Conservation (phyloP, 2,329 filamentous ascomycete species). For the Colletotrichum echinochloae region DNA sequence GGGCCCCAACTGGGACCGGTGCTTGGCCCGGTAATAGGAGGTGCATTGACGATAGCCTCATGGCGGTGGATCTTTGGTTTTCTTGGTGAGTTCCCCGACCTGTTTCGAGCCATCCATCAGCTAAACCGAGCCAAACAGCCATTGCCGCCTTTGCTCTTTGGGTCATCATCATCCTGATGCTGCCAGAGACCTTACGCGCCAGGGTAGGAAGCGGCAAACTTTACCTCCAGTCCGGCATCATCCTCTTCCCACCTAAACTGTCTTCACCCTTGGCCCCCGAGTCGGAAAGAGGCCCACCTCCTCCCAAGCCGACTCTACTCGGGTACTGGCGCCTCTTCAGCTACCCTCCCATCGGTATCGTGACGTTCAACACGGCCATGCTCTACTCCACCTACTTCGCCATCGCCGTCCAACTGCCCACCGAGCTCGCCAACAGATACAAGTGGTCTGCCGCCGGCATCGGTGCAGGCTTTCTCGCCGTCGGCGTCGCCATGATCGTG, state of each 20-base stretch:
- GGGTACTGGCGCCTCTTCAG: slow-evolving; percentile 47
- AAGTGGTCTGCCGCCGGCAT: slow-evolving; percentile 49
- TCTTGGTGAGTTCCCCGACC: slow-evolving; percentile 41
- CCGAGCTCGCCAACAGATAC: slow-evolving; percentile 48
- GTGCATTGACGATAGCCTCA: slow-evolving; percentile 50
- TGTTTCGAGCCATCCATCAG: background rate
- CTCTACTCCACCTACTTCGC: slow-evolving; percentile 50
- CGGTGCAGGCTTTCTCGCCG: slow-evolving; percentile 52
- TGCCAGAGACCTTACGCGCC: slow-evolving; percentile 59
- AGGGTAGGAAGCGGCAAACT: slow-evolving; percentile 57
- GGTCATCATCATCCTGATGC: slow-evolving; percentile 48
- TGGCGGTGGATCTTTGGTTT: slow-evolving; percentile 62
- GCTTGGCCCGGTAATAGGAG: slow-evolving; percentile 57
- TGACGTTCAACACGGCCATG: slow-evolving; percentile 50
- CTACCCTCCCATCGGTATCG: slow-evolving; percentile 50
- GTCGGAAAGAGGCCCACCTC: slow-evolving; percentile 44
- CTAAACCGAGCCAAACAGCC: slow-evolving; percentile 42
- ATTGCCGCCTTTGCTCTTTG: slow-evolving; percentile 48
- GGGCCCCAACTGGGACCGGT: slow-evolving; percentile 59
- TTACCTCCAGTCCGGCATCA: slow-evolving; percentile 40
- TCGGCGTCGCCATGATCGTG: slow-evolving; percentile 43
- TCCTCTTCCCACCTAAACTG: slow-evolving; percentile 43
- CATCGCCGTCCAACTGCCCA: slow-evolving; percentile 48
- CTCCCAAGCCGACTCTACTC: slow-evolving; percentile 46
- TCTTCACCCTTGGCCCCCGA: slow-evolving; percentile 44